Conservation (phyloP, 2,329 filamentous ascomycete species). For the Penicillium sp. region DNA sequence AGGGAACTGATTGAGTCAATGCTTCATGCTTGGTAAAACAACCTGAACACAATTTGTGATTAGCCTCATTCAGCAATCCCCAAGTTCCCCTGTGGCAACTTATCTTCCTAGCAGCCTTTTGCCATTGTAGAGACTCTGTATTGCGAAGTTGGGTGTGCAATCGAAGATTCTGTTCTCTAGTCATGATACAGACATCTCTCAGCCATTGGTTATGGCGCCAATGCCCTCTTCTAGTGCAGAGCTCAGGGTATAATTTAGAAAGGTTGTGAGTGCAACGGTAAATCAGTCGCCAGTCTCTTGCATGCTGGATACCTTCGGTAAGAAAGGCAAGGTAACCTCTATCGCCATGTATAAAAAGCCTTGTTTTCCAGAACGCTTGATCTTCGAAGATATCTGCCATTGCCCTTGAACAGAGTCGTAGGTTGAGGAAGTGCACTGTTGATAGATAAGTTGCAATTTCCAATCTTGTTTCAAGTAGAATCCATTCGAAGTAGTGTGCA, state of each 20-base stretch:
- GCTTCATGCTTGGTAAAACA: not conserved
- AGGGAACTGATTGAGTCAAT: not conserved
- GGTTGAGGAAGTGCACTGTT: not conserved
- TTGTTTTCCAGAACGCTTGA: not conserved
- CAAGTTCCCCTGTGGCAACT: not conserved
- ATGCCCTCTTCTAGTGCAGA: not conserved
- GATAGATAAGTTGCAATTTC: not conserved
- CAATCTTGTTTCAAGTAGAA: not conserved
- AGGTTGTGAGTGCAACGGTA: not conserved
- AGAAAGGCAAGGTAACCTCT: not conserved
- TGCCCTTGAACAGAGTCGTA: not conserved
- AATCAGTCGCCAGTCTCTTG: not conserved
- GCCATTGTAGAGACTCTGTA: not conserved
- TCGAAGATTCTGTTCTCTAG: not conserved
- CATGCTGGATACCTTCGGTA: not conserved
- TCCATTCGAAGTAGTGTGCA: not conserved
- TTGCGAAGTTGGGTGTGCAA: not conserved
- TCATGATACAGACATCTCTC: not conserved
- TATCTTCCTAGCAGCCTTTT: not conserved
- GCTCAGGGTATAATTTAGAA: not conserved
- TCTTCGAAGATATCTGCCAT: not conserved
- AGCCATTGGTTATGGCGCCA: not conserved
- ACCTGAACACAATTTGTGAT: not conserved
- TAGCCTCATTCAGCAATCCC: no score
- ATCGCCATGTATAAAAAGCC: not conserved